Evolutionary conservation across 2,329 filamentous ascomycete species (phyloP).

Genomic region (Metarhizium robertsii): DNA sequence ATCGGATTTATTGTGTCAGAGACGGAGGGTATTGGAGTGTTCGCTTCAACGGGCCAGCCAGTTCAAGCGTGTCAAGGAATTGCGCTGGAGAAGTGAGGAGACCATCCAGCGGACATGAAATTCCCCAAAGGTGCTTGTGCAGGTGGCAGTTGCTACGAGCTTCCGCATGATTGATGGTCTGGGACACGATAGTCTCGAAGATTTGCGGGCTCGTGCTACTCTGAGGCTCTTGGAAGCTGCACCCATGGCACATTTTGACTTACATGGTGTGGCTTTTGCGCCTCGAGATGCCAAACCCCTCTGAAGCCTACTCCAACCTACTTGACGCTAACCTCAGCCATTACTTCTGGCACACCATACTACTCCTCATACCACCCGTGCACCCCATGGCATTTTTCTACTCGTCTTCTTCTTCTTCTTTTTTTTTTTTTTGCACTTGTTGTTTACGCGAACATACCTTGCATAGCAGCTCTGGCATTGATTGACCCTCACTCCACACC

Average conservation of each 20-base stretch:
- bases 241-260: no score
- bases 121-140: neutral
- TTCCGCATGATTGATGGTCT: neutral
- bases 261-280: no score
- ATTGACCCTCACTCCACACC: neutral
- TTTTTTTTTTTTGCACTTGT: neutral
- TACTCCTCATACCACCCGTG: neutral
- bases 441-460: neutral
- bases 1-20: neutral
- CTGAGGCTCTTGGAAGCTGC: neutral
- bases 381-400: neutral
- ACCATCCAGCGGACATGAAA: neutral
- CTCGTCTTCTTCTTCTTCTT: neutral
- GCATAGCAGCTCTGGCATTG: neutral
- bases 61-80: neutral
- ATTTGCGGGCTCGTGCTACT: neutral
- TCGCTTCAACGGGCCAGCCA: neutral
- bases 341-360: neutral
- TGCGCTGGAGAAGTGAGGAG: neutral
- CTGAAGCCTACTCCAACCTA: no score
- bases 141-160: neutral
- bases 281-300: no score
- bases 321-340: neutral
- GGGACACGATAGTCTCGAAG: neutral
- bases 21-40: neutral